phyloP scores from a whole-genome alignment of 352 stramenopile genomes.

The Globisporangium solare region DNA sequence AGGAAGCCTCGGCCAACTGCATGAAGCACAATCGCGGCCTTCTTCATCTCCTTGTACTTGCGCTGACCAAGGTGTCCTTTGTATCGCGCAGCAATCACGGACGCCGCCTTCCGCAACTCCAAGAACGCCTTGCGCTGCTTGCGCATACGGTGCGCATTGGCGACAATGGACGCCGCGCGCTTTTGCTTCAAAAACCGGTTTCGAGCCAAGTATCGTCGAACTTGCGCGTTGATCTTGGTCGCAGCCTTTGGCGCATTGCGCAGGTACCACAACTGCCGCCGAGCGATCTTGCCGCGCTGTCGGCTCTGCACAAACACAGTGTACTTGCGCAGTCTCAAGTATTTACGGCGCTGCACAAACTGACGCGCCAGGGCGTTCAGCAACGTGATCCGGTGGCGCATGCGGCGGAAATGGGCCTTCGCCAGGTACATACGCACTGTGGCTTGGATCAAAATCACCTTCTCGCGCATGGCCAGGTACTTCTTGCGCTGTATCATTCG shows the following conservation, averaged over 20 bases:
- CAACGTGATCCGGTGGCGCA: slow-evolving; percentile 52
- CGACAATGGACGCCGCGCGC: slow-evolving; percentile 60
- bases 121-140: slow-evolving; percentile 62
- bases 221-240: slow-evolving; percentile 76
- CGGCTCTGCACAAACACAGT: slow-evolving; percentile 71
- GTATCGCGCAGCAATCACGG: slow-evolving; percentile 69
- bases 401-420: slow-evolving; percentile 42
- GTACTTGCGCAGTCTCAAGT: slow-evolving; percentile 51
- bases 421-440: slow-evolving; percentile 67
- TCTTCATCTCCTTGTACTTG: slow-evolving; percentile 68
- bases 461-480: slow-evolving; percentile 52
- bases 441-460: slow-evolving; percentile 65
- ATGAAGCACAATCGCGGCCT: slow-evolving; percentile 71
- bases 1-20: slow-evolving; percentile 74
- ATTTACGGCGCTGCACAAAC: slow-evolving; percentile 74
- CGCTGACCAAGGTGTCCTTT: slow-evolving; percentile 59
- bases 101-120: slow-evolving; percentile 51
- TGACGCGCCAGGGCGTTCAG: slow-evolving; percentile 68
- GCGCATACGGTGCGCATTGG: slow-evolving; percentile 68
- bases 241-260: slow-evolving; percentile 67
- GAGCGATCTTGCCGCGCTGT: slow-evolving; percentile 65
- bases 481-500: slow-evolving; percentile 61
- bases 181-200: slow-evolving; percentile 66
- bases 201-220: slow-evolving; percentile 59
- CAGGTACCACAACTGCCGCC: slow-evolving; percentile 65